phyloP scores from a whole-genome alignment of 2,329 filamentous ascomycete species.

The Lachnellula occidentalis region DNA sequence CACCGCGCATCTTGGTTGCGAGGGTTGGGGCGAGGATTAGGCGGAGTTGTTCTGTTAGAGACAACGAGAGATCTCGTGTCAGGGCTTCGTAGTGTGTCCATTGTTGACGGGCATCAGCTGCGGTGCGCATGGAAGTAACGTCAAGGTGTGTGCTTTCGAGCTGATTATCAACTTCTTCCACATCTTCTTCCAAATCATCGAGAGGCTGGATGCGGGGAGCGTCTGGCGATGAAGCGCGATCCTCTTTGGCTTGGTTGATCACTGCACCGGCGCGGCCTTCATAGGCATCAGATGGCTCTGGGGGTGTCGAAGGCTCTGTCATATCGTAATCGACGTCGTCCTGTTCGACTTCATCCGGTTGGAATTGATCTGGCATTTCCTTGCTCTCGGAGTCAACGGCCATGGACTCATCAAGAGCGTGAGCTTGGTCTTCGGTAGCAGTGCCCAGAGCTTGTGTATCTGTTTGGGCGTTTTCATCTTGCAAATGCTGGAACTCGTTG shows the following conservation, averaged over 20 bases:
- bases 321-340: slow-evolving; percentile 41
- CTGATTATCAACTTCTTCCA: slow-evolving; percentile 43
- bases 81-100: slow-evolving; percentile 82
- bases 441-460: slow-evolving; percentile 90
- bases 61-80: slow-evolving; percentile 80
- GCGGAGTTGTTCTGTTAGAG: slow-evolving; percentile 88
- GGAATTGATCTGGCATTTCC: slow-evolving; percentile 50
- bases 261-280: slow-evolving; percentile 56
- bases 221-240: slow-evolving; percentile 43
- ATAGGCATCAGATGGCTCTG: slow-evolving; percentile 43
- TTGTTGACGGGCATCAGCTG: slow-evolving; percentile 60
- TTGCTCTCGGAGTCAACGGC: slow-evolving; percentile 68
- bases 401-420: slow-evolving; percentile 81
- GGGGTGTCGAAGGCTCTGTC: slow-evolving; percentile 36
- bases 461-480: slow-evolving; percentile 73
- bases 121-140: slow-evolving; percentile 29
- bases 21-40: slow-evolving; percentile 92
- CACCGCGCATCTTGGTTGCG: slow-evolving; percentile 91
- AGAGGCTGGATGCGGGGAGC: slow-evolving; percentile 40
- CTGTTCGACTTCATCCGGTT: slow-evolving; percentile 36
- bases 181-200: slow-evolving; percentile 33
- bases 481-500: slow-evolving; percentile 89
- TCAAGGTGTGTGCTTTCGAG: slow-evolving; percentile 69
- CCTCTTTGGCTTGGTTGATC: slow-evolving; percentile 40
- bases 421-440: slow-evolving; percentile 80